Evolutionary conservation across 2,329 filamentous ascomycete species (phyloP), one percentile per base, ranked within the genome.

Genomic region (Claviceps maximensis): DNA sequence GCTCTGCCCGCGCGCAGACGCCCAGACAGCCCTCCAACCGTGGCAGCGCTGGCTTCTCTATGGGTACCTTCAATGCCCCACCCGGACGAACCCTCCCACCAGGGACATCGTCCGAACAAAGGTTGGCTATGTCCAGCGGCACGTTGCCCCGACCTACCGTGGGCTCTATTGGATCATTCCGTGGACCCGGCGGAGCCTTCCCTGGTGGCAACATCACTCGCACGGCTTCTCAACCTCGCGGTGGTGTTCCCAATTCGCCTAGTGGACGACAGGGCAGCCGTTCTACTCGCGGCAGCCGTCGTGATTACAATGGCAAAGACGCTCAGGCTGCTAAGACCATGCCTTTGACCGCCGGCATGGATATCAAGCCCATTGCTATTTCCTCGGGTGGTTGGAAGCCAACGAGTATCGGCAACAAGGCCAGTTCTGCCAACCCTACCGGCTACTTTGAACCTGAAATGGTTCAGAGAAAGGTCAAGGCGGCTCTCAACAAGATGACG

Each of bases 391-490:
- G 93, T 50, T 98, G 93, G 93, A 95, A 95, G 73, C 88, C 93
- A 27, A 82, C 76, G 52, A 93, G 86, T 62, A 57, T 94, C 50
- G 76, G 72, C 51, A 71, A 69, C 58, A 68, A 67, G 56, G 52
- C 67, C 31, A 56, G 66, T 50, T 68, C 73, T 41, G 57, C 70
- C 45, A 66, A 69, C 40, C 19, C 49, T 19, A 36, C 45, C 15
- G 73, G 74, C 50, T 78, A 87, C 62, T 80, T 97, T 73, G 82
- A 94, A 59, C 91, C 93, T 25, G 88, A 91, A 62, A 82, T 93
- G 76, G 93, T 98, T 54, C 93, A 98, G 74, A 85, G 91, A 61
- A 98, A 98, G 83, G 93, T 98, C 68, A 98, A 98, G 83, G 86
- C 89, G 58, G 87, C 87, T 56, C 76, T 98, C 63, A 98, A 98